These are phyloP conservation scores for Solioccasus polychromus DNA, from an alignment of 768 basidiomycete species.

Conservation along the genomic window DNA sequence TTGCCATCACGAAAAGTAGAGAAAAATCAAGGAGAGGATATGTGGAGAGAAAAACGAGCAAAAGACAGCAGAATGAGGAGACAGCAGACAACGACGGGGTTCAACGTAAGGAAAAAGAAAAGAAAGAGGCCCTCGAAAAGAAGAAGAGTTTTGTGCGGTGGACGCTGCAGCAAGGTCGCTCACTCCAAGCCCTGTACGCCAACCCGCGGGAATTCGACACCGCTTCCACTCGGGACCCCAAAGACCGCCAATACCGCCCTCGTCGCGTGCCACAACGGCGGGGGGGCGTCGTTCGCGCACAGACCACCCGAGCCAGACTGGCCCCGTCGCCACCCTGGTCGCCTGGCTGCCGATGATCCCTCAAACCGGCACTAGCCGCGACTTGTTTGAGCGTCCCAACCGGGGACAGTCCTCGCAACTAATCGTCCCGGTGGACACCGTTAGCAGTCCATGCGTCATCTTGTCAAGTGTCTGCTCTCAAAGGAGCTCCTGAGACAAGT, in stretches of 20 bases:
- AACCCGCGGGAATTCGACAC: slow-evolving; percentile 33
- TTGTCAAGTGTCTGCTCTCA: too few relatives aligned
- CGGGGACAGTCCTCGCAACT: too few relatives aligned
- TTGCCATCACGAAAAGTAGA: slow-evolving; percentile 48
- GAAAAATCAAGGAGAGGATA: slow-evolving; percentile 31
- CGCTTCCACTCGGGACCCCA: slow-evolving; percentile 24
- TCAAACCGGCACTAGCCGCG: too few relatives aligned
- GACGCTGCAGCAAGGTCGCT: slow-evolving; percentile 28
- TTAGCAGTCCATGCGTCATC: too few relatives aligned
- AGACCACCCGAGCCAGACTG: too few relatives aligned
- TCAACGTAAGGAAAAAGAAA: too few relatives aligned
- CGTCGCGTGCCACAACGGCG: background rate
- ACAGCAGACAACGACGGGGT: slow-evolving; percentile 36
- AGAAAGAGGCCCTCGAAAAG: slow-evolving; percentile 22
- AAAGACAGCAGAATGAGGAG: slow-evolving; percentile 35
- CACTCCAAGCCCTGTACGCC: slow-evolving; percentile 28
- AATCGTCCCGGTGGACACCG: too few relatives aligned
- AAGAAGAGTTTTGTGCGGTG: slow-evolving; percentile 27
- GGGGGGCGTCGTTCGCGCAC: background rate
- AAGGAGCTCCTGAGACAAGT: too few relatives aligned
- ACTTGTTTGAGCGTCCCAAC: too few relatives aligned
- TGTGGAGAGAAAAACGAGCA: slow-evolving; percentile 21
- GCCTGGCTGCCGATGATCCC: too few relatives aligned
- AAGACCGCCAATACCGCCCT: slow-evolving; percentile 1
- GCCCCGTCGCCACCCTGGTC: too few relatives aligned